These are phyloP conservation scores for Termitomyces titanicus DNA, from an alignment of 768 basidiomycete genomes.

Conservation along the genomic window DNA sequence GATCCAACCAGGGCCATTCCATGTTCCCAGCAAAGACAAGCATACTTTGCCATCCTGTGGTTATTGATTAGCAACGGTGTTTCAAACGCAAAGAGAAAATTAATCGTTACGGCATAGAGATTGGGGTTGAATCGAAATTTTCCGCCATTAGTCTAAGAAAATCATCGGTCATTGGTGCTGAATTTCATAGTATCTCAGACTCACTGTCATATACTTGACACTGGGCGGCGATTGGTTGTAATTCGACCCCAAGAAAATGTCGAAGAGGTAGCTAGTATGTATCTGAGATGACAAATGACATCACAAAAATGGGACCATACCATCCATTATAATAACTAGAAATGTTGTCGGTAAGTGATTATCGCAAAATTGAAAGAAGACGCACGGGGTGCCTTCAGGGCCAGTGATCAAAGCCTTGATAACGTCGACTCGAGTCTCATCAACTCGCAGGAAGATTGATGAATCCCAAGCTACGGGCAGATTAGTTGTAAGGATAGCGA, in stretches of 20 bases:
- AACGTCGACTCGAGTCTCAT: constrained; percentile 87
- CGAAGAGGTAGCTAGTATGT: constrained; percentile 53
- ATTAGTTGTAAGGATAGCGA: constrained; percentile 91
- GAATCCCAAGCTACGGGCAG: constrained; percentile 95
- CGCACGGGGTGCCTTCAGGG: constrained; percentile 91
- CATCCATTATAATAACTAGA: constrained; percentile 87
- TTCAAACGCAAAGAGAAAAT: background rate
- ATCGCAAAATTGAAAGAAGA: constrained; percentile 11
- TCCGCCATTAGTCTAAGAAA: constrained; percentile 72
- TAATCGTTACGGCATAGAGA: constrained; percentile 69
- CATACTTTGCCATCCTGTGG: constrained; percentile 92
- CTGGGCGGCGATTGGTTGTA: constrained; percentile 87
- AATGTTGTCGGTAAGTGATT: constrained; percentile 6
- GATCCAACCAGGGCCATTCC: constrained; percentile 93
- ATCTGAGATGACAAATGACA: background rate
- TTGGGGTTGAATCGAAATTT: constrained; percentile 94
- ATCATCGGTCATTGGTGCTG: background rate
- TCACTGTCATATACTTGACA: constrained; percentile 61
- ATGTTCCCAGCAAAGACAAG: constrained; percentile 86
- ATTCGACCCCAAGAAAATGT: constrained; percentile 86
- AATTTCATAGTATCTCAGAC: constrained; percentile 8
- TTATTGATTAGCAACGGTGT: background rate
- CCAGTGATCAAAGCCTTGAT: constrained; percentile 93
- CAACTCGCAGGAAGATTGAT: constrained; percentile 88
- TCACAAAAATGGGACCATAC: constrained; percentile 35